Evolutionary conservation across 805 yeast genomes (phyloP).

Genomic region (Zygosaccharomyces bisporus): DNA sequence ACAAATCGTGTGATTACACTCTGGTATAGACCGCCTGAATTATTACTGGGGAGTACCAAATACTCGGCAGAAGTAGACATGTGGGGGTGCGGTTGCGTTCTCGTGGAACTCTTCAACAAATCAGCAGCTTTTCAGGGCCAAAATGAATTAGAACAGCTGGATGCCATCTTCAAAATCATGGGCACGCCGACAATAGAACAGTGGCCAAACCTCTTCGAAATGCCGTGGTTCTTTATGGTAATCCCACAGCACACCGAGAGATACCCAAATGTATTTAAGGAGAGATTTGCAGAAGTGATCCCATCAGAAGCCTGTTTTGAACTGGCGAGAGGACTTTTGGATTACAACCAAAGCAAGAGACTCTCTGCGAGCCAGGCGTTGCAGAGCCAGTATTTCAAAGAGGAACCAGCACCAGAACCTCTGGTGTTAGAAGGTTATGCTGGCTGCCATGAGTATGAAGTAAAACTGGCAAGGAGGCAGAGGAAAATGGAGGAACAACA

Average conservation of each 20-base stretch:
- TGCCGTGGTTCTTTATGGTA: conserved; percentile 92
- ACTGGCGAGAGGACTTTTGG: conserved; percentile 59
- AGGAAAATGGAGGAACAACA: conserved; percentile 21
- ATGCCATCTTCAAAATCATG: conserved; percentile 72
- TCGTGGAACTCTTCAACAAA: conserved; percentile 74
- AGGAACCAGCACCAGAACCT: conserved; percentile 62
- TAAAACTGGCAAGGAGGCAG: conserved; percentile 57
- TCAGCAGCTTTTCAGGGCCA: conserved; percentile 80
- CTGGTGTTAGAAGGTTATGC: conserved; percentile 57
- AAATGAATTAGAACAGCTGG: conserved; percentile 82
- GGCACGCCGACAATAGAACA: conserved; percentile 72
- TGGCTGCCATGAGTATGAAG: conserved; percentile 96
- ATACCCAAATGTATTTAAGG: conserved; percentile 38
- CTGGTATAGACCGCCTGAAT: conserved; percentile 97
- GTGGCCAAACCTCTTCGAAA: conserved; percentile 74
- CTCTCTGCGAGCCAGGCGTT: conserved; percentile 69
- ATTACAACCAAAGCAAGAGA: conserved; percentile 66
- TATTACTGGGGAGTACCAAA: conserved; percentile 82
- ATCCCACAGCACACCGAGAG: conserved; percentile 47
- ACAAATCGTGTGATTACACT: conserved; percentile 93
- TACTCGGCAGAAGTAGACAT: conserved; percentile 90
- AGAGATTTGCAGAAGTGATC: conserved; percentile 40
- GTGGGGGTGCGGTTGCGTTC: conserved; percentile 95
- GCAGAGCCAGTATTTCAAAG: conserved; percentile 63
- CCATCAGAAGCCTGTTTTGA: conserved; percentile 55